These are phyloP conservation scores for Venturia effusa DNA, from an alignment of 2,329 filamentous ascomycete species.

Conservation along the genomic window DNA sequence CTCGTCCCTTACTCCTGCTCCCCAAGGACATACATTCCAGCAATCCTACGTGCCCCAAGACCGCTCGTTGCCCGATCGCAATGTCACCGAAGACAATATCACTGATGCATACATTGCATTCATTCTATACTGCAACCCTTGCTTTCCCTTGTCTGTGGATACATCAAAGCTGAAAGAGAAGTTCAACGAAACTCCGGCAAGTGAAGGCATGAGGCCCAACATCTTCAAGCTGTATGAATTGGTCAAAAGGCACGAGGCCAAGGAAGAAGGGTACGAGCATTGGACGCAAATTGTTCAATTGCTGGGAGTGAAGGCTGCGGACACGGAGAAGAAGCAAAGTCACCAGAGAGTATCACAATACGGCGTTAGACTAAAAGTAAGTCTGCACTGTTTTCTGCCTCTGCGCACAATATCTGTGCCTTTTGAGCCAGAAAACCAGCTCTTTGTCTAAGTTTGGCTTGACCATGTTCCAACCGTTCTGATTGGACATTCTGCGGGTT, in stretches of 20 bases:
- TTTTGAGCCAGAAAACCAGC: background rate
- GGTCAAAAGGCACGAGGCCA: conserved; percentile 65
- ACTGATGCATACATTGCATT: conserved; percentile 77
- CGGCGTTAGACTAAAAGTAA: conserved; percentile 79
- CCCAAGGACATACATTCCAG: conserved; percentile 21
- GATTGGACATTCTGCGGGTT: too few species aligned
- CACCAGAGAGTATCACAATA: conserved; percentile 93
- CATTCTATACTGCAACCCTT: conserved; percentile 84
- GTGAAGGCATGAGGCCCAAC: conserved; percentile 77
- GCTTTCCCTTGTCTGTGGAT: conserved; percentile 58
- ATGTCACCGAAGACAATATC: conserved; percentile 59
- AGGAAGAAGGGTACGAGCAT: conserved; percentile 47
- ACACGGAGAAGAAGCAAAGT: conserved; percentile 72
- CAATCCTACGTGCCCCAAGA: conserved; percentile 31
- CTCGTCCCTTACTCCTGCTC: conserved; percentile 23
- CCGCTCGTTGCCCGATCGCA: conserved; percentile 51
- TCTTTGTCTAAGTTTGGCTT: background rate
- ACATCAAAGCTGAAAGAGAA: conserved; percentile 60
- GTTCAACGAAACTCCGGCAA: conserved; percentile 72
- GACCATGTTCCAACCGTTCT: too few species aligned
- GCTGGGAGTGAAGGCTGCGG: conserved; percentile 79
- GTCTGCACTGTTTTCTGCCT: conserved; percentile 13
- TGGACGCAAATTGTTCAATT: conserved; percentile 26
- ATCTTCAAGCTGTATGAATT: conserved; percentile 68
- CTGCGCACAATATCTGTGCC: background rate